Percentiles rank a stretch among this genome's conserved stretches.
These are phyloP conservation scores for Penstemon newberryi DNA, from an alignment of 257 asterid species.

Conservation along the genomic window DNA sequence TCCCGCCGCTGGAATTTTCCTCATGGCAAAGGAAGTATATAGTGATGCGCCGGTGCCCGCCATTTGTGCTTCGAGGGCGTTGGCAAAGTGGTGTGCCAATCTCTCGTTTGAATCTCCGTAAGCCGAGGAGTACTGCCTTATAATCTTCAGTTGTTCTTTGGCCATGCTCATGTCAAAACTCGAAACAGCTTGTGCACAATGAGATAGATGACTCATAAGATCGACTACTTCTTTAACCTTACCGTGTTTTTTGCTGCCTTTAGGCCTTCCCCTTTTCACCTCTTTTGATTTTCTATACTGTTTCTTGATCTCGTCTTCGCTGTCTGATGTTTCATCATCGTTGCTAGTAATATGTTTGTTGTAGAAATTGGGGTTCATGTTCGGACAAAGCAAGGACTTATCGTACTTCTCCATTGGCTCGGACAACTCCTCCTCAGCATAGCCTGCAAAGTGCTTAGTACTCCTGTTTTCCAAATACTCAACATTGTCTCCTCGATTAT, in stretches of 20 bases:
- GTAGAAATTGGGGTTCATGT: conserved; percentile 55
- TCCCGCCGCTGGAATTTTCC: conserved; percentile 37
- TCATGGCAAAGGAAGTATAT: conserved; percentile 35
- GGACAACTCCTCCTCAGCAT: conserved; percentile 25
- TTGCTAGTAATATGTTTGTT: conserved; percentile 1
- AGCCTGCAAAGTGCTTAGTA: conserved; percentile 44
- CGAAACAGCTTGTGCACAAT: conserved; percentile 55
- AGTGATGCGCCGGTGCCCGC: conserved; percentile 49
- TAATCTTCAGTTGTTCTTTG: conserved; percentile 33
- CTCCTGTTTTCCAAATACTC: conserved; percentile 24
- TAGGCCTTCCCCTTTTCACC: conserved; percentile 48
- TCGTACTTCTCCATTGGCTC: conserved; percentile 46
- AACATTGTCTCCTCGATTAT: conserved; percentile 23
- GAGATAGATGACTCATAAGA: conserved; percentile 41
- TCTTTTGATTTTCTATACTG: conserved; percentile 34
- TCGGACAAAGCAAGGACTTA: conserved; percentile 57
- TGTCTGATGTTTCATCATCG: conserved; percentile 2
- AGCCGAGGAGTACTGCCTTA: conserved; percentile 46
- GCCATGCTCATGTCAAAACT: conserved; percentile 30
- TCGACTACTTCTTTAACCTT: conserved; percentile 37
- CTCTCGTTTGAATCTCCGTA: conserved; percentile 55
- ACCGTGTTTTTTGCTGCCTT: conserved; percentile 41
- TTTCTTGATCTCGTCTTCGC: conserved; percentile 34
- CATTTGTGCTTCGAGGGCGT: conserved; percentile 61
- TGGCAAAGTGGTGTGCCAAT: conserved; percentile 55